Conservation (phyloP, 768 basidiomycete genomes). For the Tephrocybe sp. region DNA sequence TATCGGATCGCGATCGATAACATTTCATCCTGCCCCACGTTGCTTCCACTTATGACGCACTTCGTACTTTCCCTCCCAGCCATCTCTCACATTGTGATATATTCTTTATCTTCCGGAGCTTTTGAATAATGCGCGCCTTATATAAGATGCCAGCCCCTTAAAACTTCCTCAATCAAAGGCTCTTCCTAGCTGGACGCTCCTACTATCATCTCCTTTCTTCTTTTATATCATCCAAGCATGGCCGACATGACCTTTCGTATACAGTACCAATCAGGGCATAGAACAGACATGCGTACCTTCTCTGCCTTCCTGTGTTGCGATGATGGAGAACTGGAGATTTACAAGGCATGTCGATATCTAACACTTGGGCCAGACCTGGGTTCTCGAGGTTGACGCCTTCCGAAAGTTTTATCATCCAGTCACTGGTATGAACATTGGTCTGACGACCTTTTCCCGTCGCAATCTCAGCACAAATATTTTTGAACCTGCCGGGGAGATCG, state of each 20-base stretch:
- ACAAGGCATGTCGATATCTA: constrained; percentile 33
- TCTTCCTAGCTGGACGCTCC: no score
- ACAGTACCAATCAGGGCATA: constrained; percentile 25
- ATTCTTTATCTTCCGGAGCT: constrained; percentile 1
- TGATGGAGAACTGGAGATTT: constrained; percentile 33
- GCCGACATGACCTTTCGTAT: constrained; percentile 38
- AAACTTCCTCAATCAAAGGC: background rate
- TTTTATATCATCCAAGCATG: background rate
- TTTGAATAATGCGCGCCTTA: background rate
- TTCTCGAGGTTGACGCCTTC: background rate
- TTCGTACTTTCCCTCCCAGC: background rate
- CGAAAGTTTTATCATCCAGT: constrained; percentile 43
- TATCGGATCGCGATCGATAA: constrained; percentile 7
- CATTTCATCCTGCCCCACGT: constrained; percentile 1
- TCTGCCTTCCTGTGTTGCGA: constrained; percentile 30
- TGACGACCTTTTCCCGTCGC: constrained; percentile 47
- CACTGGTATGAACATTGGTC: constrained; percentile 38
- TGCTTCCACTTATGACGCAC: background rate
- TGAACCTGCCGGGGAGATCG: constrained; percentile 52
- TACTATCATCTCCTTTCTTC: background rate
- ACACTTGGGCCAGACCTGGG: no score
- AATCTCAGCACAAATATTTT: constrained; percentile 41
- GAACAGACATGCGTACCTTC: constrained; percentile 43
- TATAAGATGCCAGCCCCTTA: background rate
- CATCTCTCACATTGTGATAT: constrained; percentile 1